Evolutionary conservation across 805 yeast genomes (phyloP), one percentile per base, ranked within the genome.

Genomic region (Metschnikowia arizonensis): DNA sequence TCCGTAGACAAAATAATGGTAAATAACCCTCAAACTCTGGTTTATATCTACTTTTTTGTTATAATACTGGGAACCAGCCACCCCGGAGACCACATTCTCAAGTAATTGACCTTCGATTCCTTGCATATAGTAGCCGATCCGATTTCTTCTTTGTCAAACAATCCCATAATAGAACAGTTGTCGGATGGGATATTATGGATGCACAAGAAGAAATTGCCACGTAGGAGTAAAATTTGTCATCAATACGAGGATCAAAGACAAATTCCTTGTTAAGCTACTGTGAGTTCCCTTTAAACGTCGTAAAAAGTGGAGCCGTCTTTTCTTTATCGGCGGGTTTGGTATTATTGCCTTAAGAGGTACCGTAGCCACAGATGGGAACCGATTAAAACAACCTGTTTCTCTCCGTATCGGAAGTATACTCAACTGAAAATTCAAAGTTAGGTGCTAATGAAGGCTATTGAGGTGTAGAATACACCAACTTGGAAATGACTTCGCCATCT

Each of bases 351-450:
- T 61, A 66, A 14, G 66, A 70, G 3, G 53, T 58, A 9, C 65
- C 54, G 53, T 73, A 83, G 0, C 89, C 96, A 43, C 84, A 69
- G 11, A 88, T 79, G 1, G 96, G 96, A 15, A 86, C 85, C 69
- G 11, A 88, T 79, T 1, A 96, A 96, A 15, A 86, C 85, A 42
- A 85, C 81, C 58, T 82, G 80, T 23, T 85, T 83, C 62, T 88
- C 96, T 45, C 68, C n/a, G n/a, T n/a, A n/a, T n/a, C n/a, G n/a
- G n/a, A n/a, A n/a, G n/a, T n/a, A n/a, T n/a, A n/a, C n/a, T n/a
- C n/a, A n/a, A n/a, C n/a, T n/a, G n/a, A n/a, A n/a, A n/a, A n/a
- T 38, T 96, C 96, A 62, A 88, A 88, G 67, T 88, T 96, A 3
- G 90, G 90, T 5, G 96, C 96, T 59, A 88, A 72, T 1, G 91